Percentiles rank a stretch among this genome's conserved stretches.
Conservation (phyloP, 768 basidiomycete species). For the Mycena leptocephala region DNA sequence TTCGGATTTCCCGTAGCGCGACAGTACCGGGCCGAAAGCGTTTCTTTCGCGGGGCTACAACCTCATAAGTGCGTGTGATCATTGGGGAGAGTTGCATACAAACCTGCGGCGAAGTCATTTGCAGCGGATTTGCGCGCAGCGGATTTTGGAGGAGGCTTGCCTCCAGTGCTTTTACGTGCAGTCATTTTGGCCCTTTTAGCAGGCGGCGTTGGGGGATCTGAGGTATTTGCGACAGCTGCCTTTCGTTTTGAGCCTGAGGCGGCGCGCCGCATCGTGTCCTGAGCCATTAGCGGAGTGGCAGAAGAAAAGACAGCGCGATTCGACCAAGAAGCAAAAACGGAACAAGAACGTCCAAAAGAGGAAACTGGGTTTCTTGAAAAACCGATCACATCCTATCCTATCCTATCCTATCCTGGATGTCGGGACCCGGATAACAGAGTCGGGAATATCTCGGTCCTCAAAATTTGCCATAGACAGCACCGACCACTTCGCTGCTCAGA, state of each 20-base stretch:
- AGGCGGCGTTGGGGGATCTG: constrained; percentile 65
- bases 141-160: constrained; percentile 63
- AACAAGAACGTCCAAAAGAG: constrained; percentile 5
- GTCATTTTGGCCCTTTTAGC: constrained; percentile 73
- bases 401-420: no score
- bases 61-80: not conserved
- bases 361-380: no score
- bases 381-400: no score
- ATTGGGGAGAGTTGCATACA: constrained; percentile 24
- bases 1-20: constrained; percentile 93
- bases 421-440: no score
- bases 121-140: constrained; percentile 13
- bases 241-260: constrained; percentile 64
- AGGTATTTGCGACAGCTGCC: constrained; percentile 54
- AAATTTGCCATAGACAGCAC: no score
- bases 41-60: constrained; percentile 55
- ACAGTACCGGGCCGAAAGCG: constrained; percentile 94
- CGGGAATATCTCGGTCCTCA: no score
- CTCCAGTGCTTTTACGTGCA: constrained; percentile 91
- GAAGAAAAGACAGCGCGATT: not conserved
- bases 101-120: constrained; percentile 42
- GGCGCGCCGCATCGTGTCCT: constrained; percentile 74
- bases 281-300: constrained; percentile 67
- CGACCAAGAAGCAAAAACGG: no score
- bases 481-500: no score